Evolutionary conservation across 768 basidiomycete species (phyloP).

Genomic region (Pleurotus eryngii): DNA sequence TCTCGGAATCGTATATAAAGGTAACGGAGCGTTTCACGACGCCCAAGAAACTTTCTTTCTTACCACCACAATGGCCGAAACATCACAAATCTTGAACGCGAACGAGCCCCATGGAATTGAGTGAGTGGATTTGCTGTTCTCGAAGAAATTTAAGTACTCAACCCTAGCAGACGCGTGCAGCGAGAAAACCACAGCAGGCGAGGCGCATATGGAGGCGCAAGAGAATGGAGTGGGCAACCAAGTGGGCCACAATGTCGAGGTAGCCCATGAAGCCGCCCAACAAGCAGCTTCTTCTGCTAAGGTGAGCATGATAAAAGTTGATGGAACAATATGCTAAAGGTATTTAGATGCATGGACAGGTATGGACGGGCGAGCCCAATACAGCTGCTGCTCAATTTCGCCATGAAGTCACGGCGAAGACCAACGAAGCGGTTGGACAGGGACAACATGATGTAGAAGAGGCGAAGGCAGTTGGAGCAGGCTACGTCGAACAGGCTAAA

Average conservation of each 20-base stretch:
- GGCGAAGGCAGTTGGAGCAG: slow-evolving; percentile 40
- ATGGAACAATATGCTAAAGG: neutral
- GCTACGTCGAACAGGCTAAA: slow-evolving; percentile 57
- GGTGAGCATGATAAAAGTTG: slow-evolving; percentile 27
- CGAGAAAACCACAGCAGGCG: slow-evolving; percentile 55
- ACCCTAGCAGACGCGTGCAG: slow-evolving; percentile 25
- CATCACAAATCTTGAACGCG: neutral
- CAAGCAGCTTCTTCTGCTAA: slow-evolving; percentile 53
- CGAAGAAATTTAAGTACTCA: neutral
- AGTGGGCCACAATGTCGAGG: slow-evolving; percentile 45
- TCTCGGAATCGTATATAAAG: no score
- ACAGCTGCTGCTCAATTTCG: slow-evolving; percentile 35
- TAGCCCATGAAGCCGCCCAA: slow-evolving; percentile 41
- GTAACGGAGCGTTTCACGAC: no score
- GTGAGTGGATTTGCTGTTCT: slow-evolving; percentile 20
- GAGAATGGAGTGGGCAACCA: slow-evolving; percentile 36
- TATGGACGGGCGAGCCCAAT: slow-evolving; percentile 21
- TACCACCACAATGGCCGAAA: slow-evolving; percentile 22
- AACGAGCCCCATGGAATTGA: slow-evolving; percentile 28
- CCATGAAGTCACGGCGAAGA: slow-evolving; percentile 34
- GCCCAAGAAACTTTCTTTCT: neutral
- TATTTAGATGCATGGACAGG: slow-evolving; percentile 28
- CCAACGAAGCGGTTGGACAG: slow-evolving; percentile 52
- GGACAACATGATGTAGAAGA: slow-evolving; percentile 49
- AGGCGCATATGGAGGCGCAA: slow-evolving; percentile 47